Evolutionary conservation across 192 early-diverging fungal genomes (phyloP).

Genomic region (Cladochytrium replicatum): DNA sequence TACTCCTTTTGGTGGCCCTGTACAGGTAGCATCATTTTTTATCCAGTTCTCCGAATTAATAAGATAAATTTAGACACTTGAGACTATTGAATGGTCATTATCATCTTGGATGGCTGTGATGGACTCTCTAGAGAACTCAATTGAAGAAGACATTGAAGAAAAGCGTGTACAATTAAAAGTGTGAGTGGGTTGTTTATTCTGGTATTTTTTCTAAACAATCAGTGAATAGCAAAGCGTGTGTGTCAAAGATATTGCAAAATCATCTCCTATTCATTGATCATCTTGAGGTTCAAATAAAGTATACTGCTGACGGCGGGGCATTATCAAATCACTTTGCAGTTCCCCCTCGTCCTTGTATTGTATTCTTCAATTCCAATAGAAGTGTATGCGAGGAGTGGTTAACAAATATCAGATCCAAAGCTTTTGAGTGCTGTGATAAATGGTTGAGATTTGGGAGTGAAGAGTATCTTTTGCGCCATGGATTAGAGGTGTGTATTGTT

Average conservation of each 20-base stretch:
- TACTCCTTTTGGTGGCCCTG: constrained; percentile 64
- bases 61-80: constrained; percentile 31
- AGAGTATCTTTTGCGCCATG: constrained; percentile 11
- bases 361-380: constrained; percentile 65
- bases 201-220: constrained; percentile 2
- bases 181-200: constrained; percentile 23
- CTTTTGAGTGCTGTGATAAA: constrained; percentile 41
- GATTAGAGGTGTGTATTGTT: background rate
- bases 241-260: constrained; percentile 25
- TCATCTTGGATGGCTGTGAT: background rate
- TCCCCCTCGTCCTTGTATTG: constrained; percentile 50
- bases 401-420: constrained; percentile 38
- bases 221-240: background rate
- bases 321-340: constrained; percentile 40
- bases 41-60: background rate
- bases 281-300: constrained; percentile 59
- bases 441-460: constrained; percentile 24
- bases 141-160: background rate
- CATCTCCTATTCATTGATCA: constrained; percentile 54
- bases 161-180: constrained; percentile 16
- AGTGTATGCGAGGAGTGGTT: constrained; percentile 75
- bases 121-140: too few species aligned
- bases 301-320: constrained; percentile 51
- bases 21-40: constrained; percentile 34
- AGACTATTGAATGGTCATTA: constrained; percentile 35